Base-by-base conservation (phyloP, 345 rosid species). In the Salix koriyanagi region DNA sequence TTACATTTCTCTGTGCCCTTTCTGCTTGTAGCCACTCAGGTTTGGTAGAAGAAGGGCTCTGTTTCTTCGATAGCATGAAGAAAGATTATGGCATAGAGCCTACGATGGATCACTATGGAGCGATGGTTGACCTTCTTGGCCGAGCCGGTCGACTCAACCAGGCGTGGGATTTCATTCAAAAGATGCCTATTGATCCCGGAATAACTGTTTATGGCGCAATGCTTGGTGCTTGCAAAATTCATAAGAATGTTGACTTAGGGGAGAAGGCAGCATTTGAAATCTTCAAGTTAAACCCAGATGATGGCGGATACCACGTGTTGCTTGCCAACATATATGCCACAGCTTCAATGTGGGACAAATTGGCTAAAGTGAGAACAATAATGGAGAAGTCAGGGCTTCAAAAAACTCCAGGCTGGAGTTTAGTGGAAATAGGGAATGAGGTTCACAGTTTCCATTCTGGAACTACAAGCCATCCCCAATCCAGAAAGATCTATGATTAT, bases 351-450 rank as follows among this genome's bases (percentile, higher is more conserved):
- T 81, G 84, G 84, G 73, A 81, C 48, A 77, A 81, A 81, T 50
- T 81, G 66, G 80, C 80, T 1, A 60, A 77, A 73, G 78, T 81
- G 50, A 77, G 84, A 77, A 77, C 28, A 6, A 65, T 39, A 32
- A 81, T 81, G 84, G 71, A 64, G 64, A 81, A 81, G 75, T 73
- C 65, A 65, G 80, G 84, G 75, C 75, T 81, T 52, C 77, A 65
- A 48, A 81, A 81, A 73, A 81, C 84, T 46, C 84, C 84, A 0
- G 84, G 84, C 67, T 81, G 80, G 72, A 81, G 84, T 77, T 81
- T 81, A 52, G 78, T 81, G 6, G 84, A 77, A 32, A 16, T 76
- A 50, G 69, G 48, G 18, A 81, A 73, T 37, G 80, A 77, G 66
- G 75, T 77, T 64, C 84, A 81, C 72, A 77, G 75, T 62, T 81